These are phyloP conservation scores for Cordyceps cateniannulata DNA, from an alignment of 2,329 filamentous ascomycete species.

Conservation along the genomic window DNA sequence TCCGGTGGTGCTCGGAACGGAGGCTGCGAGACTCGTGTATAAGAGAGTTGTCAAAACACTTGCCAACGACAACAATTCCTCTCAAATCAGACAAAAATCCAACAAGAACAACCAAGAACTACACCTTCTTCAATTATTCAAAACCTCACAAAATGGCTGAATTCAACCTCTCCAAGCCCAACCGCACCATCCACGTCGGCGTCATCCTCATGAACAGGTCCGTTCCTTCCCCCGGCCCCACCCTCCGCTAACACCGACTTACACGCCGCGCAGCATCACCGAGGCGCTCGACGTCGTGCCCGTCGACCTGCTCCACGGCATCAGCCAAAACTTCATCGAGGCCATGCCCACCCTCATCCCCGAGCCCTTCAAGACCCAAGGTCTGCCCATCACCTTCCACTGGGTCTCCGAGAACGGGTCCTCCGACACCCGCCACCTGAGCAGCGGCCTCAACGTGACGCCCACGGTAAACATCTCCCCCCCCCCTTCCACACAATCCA, in stretches of 20 bases:
- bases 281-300: constrained; percentile 30
- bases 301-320: constrained; percentile 22
- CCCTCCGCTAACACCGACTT: background rate
- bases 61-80: background rate
- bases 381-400: constrained; percentile 25
- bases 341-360: constrained; percentile 17
- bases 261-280: constrained; percentile 20
- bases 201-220: constrained; percentile 25
- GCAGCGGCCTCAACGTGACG: constrained; percentile 21
- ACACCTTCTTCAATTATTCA: fast-evolving
- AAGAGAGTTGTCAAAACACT: background rate
- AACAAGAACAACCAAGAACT: background rate
- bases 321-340: constrained; percentile 17
- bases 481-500: background rate
- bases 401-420: constrained; percentile 26
- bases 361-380: constrained; percentile 15
- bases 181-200: constrained; percentile 22
- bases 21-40: background rate
- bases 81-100: background rate
- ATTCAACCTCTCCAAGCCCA: constrained; percentile 20
- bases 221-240: background rate
- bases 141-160: background rate
- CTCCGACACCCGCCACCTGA: constrained; percentile 18
- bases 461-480: constrained; percentile 21
- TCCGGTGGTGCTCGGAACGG: background rate